Evolutionary conservation across 371 early-diverging fungal genomes (phyloP).

Genomic region (Syncephalis fuscata): DNA sequence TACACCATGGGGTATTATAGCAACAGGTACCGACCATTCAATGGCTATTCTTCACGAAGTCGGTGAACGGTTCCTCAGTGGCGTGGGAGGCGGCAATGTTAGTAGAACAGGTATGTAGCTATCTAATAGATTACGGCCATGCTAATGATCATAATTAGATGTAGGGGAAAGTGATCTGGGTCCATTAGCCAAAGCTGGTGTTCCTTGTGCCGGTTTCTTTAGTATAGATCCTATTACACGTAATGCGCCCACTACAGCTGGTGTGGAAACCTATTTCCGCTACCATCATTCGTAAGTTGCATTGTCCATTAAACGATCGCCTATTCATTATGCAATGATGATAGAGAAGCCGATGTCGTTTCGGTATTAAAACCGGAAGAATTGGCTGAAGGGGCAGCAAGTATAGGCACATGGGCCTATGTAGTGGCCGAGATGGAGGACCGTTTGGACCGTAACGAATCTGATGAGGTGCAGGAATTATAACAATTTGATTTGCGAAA

Average conservation of each 20-base stretch:
- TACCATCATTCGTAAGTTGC: constrained; percentile 1
- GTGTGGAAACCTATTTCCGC: neutral
- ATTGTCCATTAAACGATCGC: neutral
- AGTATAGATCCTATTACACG: neutral
- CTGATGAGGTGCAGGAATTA: too few relatives aligned
- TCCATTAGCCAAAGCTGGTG: neutral
- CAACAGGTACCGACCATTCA: constrained; percentile 3
- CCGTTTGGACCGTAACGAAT: too few relatives aligned
- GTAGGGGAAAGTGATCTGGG: neutral
- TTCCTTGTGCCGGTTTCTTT: neutral
- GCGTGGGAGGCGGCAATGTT: neutral
- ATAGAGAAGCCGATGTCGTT: constrained; percentile 1
- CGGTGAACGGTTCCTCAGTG: neutral
- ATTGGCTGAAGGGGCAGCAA: neutral
- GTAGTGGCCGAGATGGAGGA: constrained; percentile 1
- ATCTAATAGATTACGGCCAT: neutral
- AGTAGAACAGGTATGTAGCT: too few relatives aligned
- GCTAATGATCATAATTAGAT: neutral
- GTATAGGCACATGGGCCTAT: constrained; percentile 1
- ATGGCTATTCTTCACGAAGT: neutral
- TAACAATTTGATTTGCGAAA: too few relatives aligned
- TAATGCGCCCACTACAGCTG: neutral
- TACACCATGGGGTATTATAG: constrained; percentile 26
- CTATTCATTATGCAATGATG: neutral
- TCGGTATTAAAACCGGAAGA: constrained; percentile 1